Percentiles rank a stretch among this genome's conserved stretches.
Conservation (phyloP, 139 green algal genomes). For the Nannochloris sp. region DNA sequence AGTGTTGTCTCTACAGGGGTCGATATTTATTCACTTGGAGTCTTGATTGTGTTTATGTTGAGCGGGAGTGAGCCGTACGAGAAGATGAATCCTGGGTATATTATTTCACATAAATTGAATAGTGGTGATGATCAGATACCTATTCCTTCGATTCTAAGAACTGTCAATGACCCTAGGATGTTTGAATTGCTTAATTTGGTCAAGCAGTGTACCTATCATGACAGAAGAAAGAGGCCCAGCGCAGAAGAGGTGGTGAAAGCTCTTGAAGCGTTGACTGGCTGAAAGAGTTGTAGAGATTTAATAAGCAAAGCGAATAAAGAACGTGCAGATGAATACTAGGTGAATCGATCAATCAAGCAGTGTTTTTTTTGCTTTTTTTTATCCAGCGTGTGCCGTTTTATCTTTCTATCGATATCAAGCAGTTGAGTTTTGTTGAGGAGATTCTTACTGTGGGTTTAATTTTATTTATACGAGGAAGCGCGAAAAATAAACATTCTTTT, state of each 20-base stretch:
- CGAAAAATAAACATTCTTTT: no score
- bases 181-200: neutral
- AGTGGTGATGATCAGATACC: neutral
- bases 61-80: neutral
- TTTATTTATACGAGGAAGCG: no score
- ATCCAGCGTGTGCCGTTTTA: no score
- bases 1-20: slow-evolving; percentile 6
- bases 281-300: neutral
- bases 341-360: no score
- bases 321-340: no score
- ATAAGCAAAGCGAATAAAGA: no score
- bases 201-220: neutral
- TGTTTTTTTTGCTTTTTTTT: no score
- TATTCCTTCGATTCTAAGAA: neutral
- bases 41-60: neutral
- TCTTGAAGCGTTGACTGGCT: neutral
- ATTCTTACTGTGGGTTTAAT: no score
- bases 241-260: neutral
- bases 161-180: neutral
- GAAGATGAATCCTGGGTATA: neutral
- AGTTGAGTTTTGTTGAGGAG: no score
- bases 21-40: slow-evolving; percentile 24
- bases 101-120: neutral
- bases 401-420: no score
- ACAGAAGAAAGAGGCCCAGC: neutral